Conservation (phyloP, 495 filamentous ascomycete genomes). For the Tuber borchii region DNA sequence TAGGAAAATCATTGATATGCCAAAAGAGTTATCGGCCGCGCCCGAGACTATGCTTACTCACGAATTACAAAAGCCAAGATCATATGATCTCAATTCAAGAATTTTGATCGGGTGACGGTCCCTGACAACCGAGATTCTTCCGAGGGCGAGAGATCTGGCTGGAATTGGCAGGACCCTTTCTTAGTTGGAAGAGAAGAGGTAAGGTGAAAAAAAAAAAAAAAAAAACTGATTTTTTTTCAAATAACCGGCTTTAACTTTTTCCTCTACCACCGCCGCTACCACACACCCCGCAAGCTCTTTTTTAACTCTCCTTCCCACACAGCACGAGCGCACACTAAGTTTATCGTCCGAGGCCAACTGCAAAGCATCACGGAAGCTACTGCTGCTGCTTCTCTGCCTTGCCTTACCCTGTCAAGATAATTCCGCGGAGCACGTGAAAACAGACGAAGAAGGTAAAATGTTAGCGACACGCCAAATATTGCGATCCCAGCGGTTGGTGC, state of each 20-base stretch:
- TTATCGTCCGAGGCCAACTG: not conserved
- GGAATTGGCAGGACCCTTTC: slow-evolving; percentile 1
- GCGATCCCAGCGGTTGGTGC: not conserved
- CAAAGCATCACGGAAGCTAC: not conserved
- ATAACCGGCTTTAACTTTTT: not conserved
- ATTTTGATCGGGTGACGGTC: not conserved
- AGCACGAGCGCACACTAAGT: not conserved
- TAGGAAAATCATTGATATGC: not conserved
- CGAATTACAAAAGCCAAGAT: not conserved
- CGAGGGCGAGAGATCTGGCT: not conserved
- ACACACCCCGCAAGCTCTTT: not conserved
- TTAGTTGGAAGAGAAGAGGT: not conserved
- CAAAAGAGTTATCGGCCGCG: not conserved
- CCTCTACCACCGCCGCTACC: too few species aligned
- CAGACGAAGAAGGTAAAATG: not conserved
- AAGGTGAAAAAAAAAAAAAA: not conserved
- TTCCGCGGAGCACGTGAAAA: not conserved
- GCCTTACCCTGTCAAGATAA: not conserved
- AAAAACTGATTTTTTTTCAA: not conserved
- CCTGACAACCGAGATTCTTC: not conserved
- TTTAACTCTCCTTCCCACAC: not conserved
- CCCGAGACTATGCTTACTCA: slow-evolving; percentile 1
- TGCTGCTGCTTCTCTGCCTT: not conserved
- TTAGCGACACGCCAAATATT: not conserved
- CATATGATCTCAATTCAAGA: not conserved